phyloP scores from a whole-genome alignment of 495 filamentous ascomycete genomes.

The Talaromyces stipitatus region DNA sequence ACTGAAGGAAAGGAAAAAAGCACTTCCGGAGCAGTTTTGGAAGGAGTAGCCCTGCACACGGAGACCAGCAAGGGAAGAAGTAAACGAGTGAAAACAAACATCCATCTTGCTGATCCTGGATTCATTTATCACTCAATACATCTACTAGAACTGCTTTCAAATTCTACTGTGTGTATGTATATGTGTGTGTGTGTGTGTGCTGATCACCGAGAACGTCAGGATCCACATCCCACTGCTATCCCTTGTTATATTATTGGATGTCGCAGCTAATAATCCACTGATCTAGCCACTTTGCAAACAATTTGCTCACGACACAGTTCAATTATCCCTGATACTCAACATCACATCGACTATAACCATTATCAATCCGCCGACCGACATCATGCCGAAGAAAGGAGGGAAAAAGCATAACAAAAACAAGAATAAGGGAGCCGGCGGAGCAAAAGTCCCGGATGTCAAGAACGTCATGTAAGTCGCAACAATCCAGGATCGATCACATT shows the following conservation, averaged over 20 bases:
- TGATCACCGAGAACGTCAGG: not conserved
- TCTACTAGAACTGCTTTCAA: no score
- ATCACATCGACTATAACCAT: no score
- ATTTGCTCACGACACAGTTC: not conserved
- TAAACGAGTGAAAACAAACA: no score
- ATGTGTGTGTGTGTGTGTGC: not conserved
- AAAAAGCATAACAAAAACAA: constrained; percentile 34
- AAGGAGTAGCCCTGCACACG: no score
- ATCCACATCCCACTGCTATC: not conserved
- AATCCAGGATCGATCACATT: not conserved
- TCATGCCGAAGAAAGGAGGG: constrained; percentile 40
- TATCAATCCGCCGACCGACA: constrained; percentile 4
- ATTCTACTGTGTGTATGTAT: no score
- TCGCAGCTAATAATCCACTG: not conserved
- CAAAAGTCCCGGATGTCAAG: constrained; percentile 28
- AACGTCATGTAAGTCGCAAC: constrained; percentile 33
- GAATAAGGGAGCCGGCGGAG: constrained; percentile 22
- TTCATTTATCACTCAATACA: no score
- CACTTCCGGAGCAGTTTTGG: no score
- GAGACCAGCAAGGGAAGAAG: no score
- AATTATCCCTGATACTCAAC: no score
- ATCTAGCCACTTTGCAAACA: not conserved
- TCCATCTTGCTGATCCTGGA: no score
- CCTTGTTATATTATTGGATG: not conserved
- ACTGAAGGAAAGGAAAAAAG: no score